Conservation (phyloP, 2,329 filamentous ascomycete species). For the Cladosporium sp. region DNA sequence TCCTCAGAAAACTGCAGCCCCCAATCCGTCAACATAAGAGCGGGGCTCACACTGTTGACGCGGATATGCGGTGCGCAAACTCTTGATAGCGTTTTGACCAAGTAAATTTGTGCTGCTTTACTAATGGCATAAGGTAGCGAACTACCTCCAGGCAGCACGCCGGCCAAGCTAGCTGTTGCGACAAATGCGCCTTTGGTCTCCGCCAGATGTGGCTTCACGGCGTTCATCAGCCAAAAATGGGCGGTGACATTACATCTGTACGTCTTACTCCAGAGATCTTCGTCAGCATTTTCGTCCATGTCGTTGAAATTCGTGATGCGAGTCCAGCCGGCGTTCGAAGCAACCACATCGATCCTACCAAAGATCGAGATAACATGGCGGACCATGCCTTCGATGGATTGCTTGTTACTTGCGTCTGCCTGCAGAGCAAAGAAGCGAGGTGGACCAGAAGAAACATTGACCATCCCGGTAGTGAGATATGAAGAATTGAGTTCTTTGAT, state of each 20-base stretch:
- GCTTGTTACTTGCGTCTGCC: not conserved
- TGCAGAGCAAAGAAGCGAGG: not conserved
- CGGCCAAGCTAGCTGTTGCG: not conserved
- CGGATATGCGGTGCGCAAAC: not conserved
- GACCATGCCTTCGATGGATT: not conserved
- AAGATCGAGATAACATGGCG: not conserved
- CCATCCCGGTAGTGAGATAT: not conserved
- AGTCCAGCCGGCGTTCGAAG: not conserved
- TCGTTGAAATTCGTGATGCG: not conserved
- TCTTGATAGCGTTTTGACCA: not conserved
- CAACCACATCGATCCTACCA: not conserved
- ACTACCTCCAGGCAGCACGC: not conserved
- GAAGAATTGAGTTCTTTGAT: not conserved
- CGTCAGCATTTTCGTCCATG: not conserved
- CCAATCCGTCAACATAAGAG: not conserved
- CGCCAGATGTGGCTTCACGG: not conserved
- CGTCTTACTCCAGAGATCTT: not conserved
- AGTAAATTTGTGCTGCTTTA: not conserved
- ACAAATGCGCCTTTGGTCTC: not conserved
- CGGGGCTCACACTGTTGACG: not conserved
- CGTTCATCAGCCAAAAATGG: not conserved
- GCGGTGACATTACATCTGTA: not conserved
- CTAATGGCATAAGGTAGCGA: not conserved
- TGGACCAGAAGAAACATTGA: not conserved
- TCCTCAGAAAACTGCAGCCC: not conserved